phyloP scores from a whole-genome alignment of 345 rosid genomes.

The Heritiera littoralis region DNA sequence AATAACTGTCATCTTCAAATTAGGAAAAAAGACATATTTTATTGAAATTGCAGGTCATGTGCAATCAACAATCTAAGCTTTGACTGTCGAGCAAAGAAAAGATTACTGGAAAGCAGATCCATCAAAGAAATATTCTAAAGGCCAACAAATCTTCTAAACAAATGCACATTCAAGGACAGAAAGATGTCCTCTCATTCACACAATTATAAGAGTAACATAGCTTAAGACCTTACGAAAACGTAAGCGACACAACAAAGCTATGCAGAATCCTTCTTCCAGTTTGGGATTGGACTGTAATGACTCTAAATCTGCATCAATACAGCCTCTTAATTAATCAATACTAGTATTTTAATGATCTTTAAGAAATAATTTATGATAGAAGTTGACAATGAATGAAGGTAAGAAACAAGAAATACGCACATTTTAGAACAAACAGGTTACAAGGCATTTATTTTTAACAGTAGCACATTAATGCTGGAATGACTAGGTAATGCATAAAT shows the following conservation, averaged over 20 bases:
- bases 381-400: not conserved
- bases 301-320: slow-evolving; percentile 69
- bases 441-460: not conserved
- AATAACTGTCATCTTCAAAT: not conserved
- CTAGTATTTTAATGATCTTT: not conserved
- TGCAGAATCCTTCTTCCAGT: slow-evolving; percentile 88
- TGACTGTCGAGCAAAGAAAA: not conserved
- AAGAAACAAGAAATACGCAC: not conserved
- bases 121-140: not conserved
- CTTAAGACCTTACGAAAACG: slow-evolving; percentile 99
- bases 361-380: not conserved
- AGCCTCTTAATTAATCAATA: slow-evolving; percentile 14
- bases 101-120: not conserved
- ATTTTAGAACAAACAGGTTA: not conserved
- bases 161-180: slow-evolving; percentile 9
- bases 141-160: not conserved
- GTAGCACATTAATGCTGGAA: not conserved
- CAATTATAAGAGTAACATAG: slow-evolving; percentile 43
- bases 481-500: slow-evolving; percentile 2
- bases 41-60: not conserved
- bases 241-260: slow-evolving; percentile 85
- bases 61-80: not conserved
- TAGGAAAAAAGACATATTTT: not conserved
- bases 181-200: slow-evolving; percentile 4
- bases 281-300: slow-evolving; percentile 68